phyloP scores from a whole-genome alignment of 176 grass and related monocot species.

The Ananas comosus region DNA sequence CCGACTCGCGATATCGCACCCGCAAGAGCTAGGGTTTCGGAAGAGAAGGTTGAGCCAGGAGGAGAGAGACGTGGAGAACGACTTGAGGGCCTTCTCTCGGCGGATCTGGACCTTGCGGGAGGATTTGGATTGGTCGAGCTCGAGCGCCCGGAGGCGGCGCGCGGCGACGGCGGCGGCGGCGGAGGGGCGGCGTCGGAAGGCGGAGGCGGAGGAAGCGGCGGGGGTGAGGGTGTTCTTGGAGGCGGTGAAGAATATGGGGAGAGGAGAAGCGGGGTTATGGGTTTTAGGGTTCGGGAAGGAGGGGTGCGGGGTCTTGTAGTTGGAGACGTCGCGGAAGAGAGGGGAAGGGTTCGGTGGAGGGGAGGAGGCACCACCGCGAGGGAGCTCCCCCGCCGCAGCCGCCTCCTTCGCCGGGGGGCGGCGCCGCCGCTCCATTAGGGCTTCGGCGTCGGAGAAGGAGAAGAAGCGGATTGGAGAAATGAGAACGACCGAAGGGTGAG shows the following conservation, averaged over 20 bases:
- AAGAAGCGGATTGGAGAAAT: constrained; percentile 8
- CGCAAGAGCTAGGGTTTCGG: constrained; percentile 30
- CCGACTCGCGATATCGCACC: constrained; percentile 20
- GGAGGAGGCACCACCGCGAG: neutral
- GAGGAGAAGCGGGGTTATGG: constrained; percentile 4
- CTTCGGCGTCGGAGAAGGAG: neutral
- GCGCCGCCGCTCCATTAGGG: constrained; percentile 11
- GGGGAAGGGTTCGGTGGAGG: neutral
- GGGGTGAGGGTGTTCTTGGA: constrained; percentile 23
- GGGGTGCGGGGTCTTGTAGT: constrained; percentile 35
- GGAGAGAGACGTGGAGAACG: constrained; percentile 30
- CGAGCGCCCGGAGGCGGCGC: constrained; percentile 38
- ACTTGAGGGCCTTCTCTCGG: constrained; percentile 30
- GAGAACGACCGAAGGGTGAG: constrained; percentile 4
- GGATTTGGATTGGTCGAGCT: constrained; percentile 44
- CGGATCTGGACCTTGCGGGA: constrained; percentile 36
- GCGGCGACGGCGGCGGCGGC: neutral
- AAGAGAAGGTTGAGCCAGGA: constrained; percentile 53
- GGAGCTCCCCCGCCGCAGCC: neutral
- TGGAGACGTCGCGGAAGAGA: constrained; percentile 48
- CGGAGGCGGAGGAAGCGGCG: constrained; percentile 1
- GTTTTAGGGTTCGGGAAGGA: constrained; percentile 17
- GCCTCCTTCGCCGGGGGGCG: constrained; percentile 18
- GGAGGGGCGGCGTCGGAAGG: constrained; percentile 3
- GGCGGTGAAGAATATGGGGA: constrained; percentile 31